These are phyloP conservation scores for Beverwykella pulmonaria DNA, from an alignment of 495 filamentous ascomycete genomes.

Conservation along the genomic window DNA sequence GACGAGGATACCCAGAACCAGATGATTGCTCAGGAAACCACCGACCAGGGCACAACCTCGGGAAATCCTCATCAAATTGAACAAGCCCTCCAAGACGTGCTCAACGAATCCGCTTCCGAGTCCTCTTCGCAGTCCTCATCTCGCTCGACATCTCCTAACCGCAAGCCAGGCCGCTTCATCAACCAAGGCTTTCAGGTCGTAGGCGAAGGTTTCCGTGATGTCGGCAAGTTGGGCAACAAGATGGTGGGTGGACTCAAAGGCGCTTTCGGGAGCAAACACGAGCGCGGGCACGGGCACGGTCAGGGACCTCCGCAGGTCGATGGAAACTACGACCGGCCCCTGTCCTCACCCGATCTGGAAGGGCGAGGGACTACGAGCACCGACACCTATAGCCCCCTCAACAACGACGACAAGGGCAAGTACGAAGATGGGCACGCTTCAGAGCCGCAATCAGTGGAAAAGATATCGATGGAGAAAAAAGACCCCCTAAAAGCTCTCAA, in stretches of 20 bases:
- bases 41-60: conserved; percentile 74
- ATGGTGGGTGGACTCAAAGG: conserved; percentile 51
- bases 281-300: conserved; percentile 34
- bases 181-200: conserved; percentile 58
- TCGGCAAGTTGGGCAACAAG: conserved; percentile 57
- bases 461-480: neutral
- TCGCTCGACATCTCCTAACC: conserved; percentile 41
- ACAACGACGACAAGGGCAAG: conserved; percentile 23
- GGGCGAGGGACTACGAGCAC: conserved; percentile 21
- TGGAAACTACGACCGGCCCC: conserved; percentile 14
- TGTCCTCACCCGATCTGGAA: conserved; percentile 26
- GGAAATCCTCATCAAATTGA: conserved; percentile 80
- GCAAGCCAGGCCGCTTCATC: conserved; percentile 51
- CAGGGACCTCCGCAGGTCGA: conserved; percentile 24
- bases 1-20: conserved; percentile 48
- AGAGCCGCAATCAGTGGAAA: conserved; percentile 21
- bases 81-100: conserved; percentile 69
- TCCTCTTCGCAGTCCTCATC: conserved; percentile 40
- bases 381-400: conserved; percentile 29
- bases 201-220: conserved; percentile 35
- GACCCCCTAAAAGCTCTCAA: conserved; percentile 17
- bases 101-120: conserved; percentile 52
- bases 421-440: conserved; percentile 1
- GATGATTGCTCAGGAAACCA: conserved; percentile 60
- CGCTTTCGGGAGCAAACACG: conserved; percentile 51